Conservation (phyloP, 1,284 basidiomycete species). For the Ceratobasidium sp. region DNA sequence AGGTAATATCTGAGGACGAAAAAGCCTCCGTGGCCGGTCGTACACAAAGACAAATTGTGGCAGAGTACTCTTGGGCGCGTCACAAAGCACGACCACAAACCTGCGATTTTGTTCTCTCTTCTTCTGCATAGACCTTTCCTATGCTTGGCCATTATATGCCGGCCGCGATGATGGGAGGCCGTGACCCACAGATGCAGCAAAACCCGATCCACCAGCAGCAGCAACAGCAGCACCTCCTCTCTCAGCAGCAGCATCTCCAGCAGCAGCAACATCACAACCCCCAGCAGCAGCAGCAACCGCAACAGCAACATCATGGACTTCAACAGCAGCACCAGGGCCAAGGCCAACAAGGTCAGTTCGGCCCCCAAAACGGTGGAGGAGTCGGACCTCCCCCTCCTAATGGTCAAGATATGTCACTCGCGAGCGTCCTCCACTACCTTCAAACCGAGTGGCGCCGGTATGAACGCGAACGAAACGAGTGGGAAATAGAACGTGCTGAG, state of each 20-base stretch:
- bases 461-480: constrained; percentile 97
- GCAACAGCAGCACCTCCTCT: constrained; percentile 37
- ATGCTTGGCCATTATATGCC: constrained; percentile 41
- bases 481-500: constrained; percentile 99
- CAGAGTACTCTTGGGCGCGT: constrained; percentile 17
- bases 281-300: constrained; percentile 55
- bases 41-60: constrained; percentile 41
- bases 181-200: constrained; percentile 26
- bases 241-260: constrained; percentile 47
- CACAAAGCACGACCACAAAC: constrained; percentile 38
- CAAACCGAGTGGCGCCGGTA: constrained; percentile 98
- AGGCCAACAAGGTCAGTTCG: constrained; percentile 64
- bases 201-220: constrained; percentile 39
- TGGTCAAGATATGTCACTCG: constrained; percentile 90
- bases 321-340: constrained; percentile 65
- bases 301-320: constrained; percentile 42
- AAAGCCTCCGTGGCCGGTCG: constrained; percentile 10
- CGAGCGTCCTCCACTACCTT: constrained; percentile 94
- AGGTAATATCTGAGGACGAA: constrained; percentile 16
- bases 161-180: constrained; percentile 34
- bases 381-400: constrained; percentile 72
- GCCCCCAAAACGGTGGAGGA: constrained; percentile 59
- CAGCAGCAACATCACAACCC: constrained; percentile 56
- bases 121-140: not conserved
- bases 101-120: constrained; percentile 9